phyloP scores from a whole-genome alignment of 2,329 filamentous ascomycete species.

The Elsinoe perseae region DNA sequence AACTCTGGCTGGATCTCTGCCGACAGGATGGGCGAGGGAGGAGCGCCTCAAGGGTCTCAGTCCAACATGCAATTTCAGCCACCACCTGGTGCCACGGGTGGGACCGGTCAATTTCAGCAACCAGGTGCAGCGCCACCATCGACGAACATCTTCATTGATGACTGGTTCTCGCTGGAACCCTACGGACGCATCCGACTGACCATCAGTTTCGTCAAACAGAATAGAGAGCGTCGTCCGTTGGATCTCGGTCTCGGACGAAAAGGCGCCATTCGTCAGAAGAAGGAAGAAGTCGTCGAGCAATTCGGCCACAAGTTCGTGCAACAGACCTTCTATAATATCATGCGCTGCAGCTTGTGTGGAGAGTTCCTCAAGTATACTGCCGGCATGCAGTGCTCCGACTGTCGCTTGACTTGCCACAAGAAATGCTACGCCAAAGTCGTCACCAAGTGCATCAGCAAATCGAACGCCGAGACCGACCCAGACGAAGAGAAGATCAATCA shows the following conservation, averaged over 20 bases:
- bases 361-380: slow-evolving; percentile 98
- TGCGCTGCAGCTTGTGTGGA: slow-evolving; percentile 95
- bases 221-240: slow-evolving; percentile 71
- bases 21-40: slow-evolving; percentile 73
- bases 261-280: slow-evolving; percentile 91
- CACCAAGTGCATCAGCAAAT: slow-evolving; percentile 99
- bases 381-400: slow-evolving; percentile 98
- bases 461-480: slow-evolving; percentile 94
- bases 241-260: slow-evolving; percentile 89
- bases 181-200: slow-evolving; percentile 86
- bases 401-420: slow-evolving; percentile 98
- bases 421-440: slow-evolving; percentile 96
- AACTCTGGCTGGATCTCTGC: slow-evolving; percentile 95
- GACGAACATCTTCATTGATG: slow-evolving; percentile 61
- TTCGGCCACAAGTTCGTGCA: slow-evolving; percentile 98
- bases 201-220: slow-evolving; percentile 86
- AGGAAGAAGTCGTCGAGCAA: slow-evolving; percentile 97
- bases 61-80: slow-evolving; percentile 49
- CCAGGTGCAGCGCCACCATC: slow-evolving; percentile 40
- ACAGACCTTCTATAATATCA: slow-evolving; percentile 99
- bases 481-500: slow-evolving; percentile 99
- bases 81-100: slow-evolving; percentile 34
- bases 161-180: slow-evolving; percentile 95
- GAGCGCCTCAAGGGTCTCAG: slow-evolving; percentile 34
- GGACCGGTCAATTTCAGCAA: slow-evolving; percentile 31